Conservation (phyloP, 2,329 filamentous ascomycete species). For the Cercospora zeae-maydis region DNA sequence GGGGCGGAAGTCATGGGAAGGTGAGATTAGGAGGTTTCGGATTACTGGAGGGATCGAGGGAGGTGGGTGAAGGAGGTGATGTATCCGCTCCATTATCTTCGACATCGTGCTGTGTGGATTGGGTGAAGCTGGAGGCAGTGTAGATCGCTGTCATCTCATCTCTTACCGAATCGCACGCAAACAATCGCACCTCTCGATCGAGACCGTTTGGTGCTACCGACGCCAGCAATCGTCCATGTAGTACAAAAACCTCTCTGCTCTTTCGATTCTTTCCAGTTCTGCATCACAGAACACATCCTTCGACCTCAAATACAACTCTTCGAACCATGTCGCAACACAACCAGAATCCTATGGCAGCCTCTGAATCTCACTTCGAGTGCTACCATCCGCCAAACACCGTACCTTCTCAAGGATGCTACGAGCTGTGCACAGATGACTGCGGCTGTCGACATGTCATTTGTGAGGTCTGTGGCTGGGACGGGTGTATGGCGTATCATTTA, state of each 20-base stretch:
- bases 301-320: neutral
- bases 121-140: neutral
- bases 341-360: neutral
- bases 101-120: neutral
- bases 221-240: neutral
- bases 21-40: neutral
- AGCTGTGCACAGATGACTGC: neutral
- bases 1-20: neutral
- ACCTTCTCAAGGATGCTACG: neutral
- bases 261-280: neutral
- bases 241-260: neutral
- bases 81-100: neutral
- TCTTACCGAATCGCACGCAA: neutral
- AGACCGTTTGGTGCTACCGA: neutral
- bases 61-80: neutral
- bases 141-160: neutral
- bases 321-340: neutral
- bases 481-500: neutral
- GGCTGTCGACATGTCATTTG: neutral
- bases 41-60: neutral
- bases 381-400: neutral
- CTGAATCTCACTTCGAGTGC: neutral
- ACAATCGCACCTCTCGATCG: neutral
- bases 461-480: neutral
- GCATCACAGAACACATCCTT: neutral